phyloP scores from a whole-genome alignment of 2,329 filamentous ascomycete genomes.

The Diaporthe australafricana region DNA sequence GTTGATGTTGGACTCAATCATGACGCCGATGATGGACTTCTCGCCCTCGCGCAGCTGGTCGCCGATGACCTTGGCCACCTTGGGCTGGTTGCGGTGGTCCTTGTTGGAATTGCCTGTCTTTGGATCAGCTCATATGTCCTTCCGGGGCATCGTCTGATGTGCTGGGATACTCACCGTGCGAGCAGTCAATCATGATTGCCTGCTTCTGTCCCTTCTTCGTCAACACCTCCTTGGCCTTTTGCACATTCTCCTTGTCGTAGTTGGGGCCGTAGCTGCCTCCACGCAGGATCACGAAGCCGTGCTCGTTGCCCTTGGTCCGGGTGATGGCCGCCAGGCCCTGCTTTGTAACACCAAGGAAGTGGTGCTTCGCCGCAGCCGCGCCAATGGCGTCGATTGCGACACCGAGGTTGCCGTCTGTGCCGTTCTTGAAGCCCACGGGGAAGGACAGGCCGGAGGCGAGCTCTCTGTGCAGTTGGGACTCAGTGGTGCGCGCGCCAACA shows the following conservation, averaged over 20 bases:
- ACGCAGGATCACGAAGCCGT: slow-evolving; percentile 96
- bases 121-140: slow-evolving; percentile 30
- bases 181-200: slow-evolving; percentile 98
- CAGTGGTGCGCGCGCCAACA: slow-evolving; percentile 95
- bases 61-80: slow-evolving; percentile 83
- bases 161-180: slow-evolving; percentile 75
- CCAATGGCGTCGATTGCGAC: slow-evolving; percentile 98
- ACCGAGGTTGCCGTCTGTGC: slow-evolving; percentile 89
- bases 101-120: slow-evolving; percentile 90
- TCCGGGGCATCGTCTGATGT: background rate
- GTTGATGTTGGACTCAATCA: slow-evolving; percentile 99
- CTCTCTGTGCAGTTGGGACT: slow-evolving; percentile 96
- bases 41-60: slow-evolving; percentile 91
- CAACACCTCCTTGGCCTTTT: slow-evolving; percentile 81
- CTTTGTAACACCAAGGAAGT: slow-evolving; percentile 99
- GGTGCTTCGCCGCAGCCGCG: slow-evolving; percentile 84
- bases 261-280: slow-evolving; percentile 94
- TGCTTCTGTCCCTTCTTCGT: slow-evolving; percentile 85
- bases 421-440: slow-evolving; percentile 99
- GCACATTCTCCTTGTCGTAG: slow-evolving; percentile 88
- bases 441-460: slow-evolving; percentile 94
- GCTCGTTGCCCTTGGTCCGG: slow-evolving; percentile 91
- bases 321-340: slow-evolving; percentile 96
- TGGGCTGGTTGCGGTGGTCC: slow-evolving; percentile 96
- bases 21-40: slow-evolving; percentile 90